phyloP scores from a whole-genome alignment of 805 yeast species.

The Sugiyamaella marilandica region DNA sequence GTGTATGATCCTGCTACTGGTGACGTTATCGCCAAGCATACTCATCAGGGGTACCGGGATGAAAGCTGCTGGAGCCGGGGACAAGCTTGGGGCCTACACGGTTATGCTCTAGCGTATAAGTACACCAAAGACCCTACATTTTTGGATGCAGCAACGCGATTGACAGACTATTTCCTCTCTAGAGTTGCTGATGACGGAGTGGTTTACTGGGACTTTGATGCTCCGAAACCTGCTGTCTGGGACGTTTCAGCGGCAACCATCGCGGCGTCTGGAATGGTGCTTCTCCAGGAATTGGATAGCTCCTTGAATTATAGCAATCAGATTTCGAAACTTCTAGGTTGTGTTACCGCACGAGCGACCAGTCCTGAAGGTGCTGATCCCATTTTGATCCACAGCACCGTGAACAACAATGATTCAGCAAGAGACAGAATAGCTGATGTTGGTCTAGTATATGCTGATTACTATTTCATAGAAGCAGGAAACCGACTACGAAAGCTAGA shows the following conservation, averaged over 20 bases:
- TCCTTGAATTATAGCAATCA: slow-evolving; percentile 17
- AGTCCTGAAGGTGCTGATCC: slow-evolving; percentile 25
- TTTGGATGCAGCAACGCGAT: slow-evolving; percentile 25
- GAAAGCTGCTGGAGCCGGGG: slow-evolving; percentile 31
- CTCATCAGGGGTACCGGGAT: slow-evolving; percentile 30
- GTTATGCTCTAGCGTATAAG: slow-evolving; percentile 26
- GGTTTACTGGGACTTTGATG: slow-evolving; percentile 32
- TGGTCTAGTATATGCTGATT: slow-evolving; percentile 32
- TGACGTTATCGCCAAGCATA: slow-evolving; percentile 21
- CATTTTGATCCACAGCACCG: slow-evolving; percentile 26
- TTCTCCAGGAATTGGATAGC: slow-evolving; percentile 19
- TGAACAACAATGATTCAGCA: slow-evolving; percentile 26
- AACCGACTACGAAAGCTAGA: slow-evolving; percentile 28
- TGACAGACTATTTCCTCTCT: slow-evolving; percentile 24
- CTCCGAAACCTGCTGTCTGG: slow-evolving; percentile 25
- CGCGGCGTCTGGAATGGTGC: slow-evolving; percentile 28
- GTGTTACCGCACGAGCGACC: slow-evolving; percentile 18
- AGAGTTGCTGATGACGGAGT: slow-evolving; percentile 25
- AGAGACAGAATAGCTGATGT: slow-evolving; percentile 20
- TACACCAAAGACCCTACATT: slow-evolving; percentile 26
- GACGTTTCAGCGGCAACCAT: slow-evolving; percentile 31
- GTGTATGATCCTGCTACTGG: slow-evolving; percentile 26
- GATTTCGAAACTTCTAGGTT: slow-evolving; percentile 20
- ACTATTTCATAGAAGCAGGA: slow-evolving; percentile 28
- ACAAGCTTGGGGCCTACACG: slow-evolving; percentile 31